These are phyloP conservation scores for Fusarium sp. DNA, from an alignment of 2,329 filamentous ascomycete species.

Conservation along the genomic window DNA sequence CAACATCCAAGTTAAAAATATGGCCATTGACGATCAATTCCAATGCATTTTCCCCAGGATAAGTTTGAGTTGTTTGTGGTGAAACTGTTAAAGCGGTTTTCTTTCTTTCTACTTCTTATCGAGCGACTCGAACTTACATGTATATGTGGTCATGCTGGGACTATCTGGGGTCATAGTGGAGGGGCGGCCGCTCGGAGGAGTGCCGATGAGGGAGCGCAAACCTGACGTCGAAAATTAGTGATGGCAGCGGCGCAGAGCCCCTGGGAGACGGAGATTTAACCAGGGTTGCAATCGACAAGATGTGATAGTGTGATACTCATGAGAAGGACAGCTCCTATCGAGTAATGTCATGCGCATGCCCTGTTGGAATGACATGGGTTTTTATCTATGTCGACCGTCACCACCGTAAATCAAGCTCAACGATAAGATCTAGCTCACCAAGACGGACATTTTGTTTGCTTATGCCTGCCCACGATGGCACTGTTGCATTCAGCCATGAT, in stretches of 20 bases:
- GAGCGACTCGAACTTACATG: constrained; percentile 26
- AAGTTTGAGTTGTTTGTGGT: constrained; percentile 12
- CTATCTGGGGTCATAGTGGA: constrained; percentile 21
- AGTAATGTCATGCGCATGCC: constrained; percentile 8
- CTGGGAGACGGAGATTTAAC: constrained; percentile 38
- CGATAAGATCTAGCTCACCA: constrained; percentile 27
- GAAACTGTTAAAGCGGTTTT: constrained; percentile 32
- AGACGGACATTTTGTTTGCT: constrained; percentile 42
- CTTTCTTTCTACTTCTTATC: constrained; percentile 3
- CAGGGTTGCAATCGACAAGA: constrained; percentile 27
- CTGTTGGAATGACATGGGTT: constrained; percentile 23
- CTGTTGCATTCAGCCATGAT: constrained; percentile 48
- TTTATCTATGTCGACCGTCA: constrained; percentile 10
- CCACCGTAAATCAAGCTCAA: constrained; percentile 18
- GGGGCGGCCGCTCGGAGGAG: constrained; percentile 38
- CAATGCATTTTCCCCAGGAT: constrained; percentile 5
- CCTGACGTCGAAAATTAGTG: constrained; percentile 17
- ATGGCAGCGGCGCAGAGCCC: constrained; percentile 6
- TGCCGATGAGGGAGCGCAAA: constrained; percentile 15
- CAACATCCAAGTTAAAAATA: constrained; percentile 15
- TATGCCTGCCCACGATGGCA: constrained; percentile 51
- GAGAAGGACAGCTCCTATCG: constrained; percentile 18
- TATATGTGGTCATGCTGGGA: constrained; percentile 22
- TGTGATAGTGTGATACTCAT: constrained; percentile 23
- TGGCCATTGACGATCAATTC: constrained; percentile 21